Evolutionary conservation across 345 rosid genomes (phyloP).

Genomic region (Eutrema japonicum): DNA sequence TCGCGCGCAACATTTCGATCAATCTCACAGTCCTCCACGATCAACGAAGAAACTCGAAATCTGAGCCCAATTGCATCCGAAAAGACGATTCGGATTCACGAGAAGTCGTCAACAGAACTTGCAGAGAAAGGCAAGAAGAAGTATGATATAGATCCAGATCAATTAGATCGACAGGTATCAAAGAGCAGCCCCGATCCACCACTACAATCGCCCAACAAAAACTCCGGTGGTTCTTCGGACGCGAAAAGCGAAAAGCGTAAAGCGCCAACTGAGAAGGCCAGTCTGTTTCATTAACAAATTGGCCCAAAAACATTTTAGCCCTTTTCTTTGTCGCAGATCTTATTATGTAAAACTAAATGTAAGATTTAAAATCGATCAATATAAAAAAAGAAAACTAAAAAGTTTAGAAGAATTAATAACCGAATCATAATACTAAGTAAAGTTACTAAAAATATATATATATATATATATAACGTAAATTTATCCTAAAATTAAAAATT

Average conservation of each 20-base stretch:
- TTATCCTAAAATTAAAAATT: no score
- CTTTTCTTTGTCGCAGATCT: background rate
- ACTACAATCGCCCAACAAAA: slow-evolving; percentile 26
- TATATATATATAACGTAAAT: no score
- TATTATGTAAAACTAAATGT: no score
- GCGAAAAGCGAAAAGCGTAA: slow-evolving; percentile 5
- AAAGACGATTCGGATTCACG: slow-evolving; percentile 19
- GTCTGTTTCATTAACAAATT: slow-evolving; percentile 5
- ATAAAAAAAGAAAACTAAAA: no score
- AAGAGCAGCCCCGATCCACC: slow-evolving; percentile 17
- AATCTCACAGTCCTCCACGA: background rate
- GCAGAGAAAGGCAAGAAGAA: background rate
- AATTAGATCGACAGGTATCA: slow-evolving; percentile 27
- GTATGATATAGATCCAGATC: slow-evolving; percentile 28
- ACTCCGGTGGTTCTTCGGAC: slow-evolving; percentile 25
- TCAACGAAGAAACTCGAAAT: slow-evolving; percentile 28
- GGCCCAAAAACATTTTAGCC: slow-evolving; percentile 26
- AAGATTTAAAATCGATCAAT: no score
- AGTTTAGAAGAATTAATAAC: no score
- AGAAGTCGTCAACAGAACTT: slow-evolving; percentile 19
- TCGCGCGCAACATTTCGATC: slow-evolving; percentile 77
- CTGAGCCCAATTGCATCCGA: slow-evolving; percentile 34
- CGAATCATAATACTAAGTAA: no score
- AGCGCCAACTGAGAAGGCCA: slow-evolving; percentile 24
- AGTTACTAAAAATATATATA: no score